These are phyloP conservation scores for Aspergillus indologenus DNA, from an alignment of 495 filamentous ascomycete species.

Conservation along the genomic window DNA sequence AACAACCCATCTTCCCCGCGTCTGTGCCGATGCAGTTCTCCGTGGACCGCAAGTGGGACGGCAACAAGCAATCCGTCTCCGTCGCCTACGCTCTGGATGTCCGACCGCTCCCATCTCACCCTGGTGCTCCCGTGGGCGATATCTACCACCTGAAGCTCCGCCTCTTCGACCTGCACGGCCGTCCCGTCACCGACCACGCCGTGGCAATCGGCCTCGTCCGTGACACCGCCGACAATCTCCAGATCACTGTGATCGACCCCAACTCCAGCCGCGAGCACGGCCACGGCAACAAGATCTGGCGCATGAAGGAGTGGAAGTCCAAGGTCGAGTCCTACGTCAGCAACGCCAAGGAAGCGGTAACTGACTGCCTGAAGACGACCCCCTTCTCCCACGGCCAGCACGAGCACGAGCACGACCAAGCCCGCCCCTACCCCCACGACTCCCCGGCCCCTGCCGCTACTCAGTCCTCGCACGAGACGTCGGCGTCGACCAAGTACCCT, in stretches of 20 bases:
- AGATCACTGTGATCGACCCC: constrained; percentile 27
- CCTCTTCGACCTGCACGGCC: constrained; percentile 29
- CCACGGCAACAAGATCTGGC: constrained; percentile 13
- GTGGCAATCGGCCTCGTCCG: constrained; percentile 50
- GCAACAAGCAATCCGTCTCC: constrained; percentile 15
- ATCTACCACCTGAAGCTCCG: constrained; percentile 28
- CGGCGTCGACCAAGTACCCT: constrained; percentile 12
- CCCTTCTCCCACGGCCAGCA: constrained; percentile 9
- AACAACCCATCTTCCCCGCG: constrained; percentile 42
- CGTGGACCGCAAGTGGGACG: constrained; percentile 22
- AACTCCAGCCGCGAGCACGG: constrained; percentile 3
- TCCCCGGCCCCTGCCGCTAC: neutral
- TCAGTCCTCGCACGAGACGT: neutral
- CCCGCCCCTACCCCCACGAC: constrained; percentile 5
- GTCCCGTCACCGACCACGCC: constrained; percentile 56
- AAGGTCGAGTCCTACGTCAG: constrained; percentile 19
- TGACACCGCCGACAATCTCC: constrained; percentile 28
- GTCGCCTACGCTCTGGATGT: constrained; percentile 30
- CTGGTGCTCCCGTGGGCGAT: constrained; percentile 16
- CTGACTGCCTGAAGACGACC: constrained; percentile 20
- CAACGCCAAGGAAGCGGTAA: constrained; percentile 8
- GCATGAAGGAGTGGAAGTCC: constrained; percentile 28
- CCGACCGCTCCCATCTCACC: constrained; percentile 22
- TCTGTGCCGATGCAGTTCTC: constrained; percentile 31
- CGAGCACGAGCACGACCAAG: constrained; percentile 12